These are phyloP conservation scores for Blastobotrys arbuscula DNA, from an alignment of 1,139 yeast species.

Conservation along the genomic window DNA sequence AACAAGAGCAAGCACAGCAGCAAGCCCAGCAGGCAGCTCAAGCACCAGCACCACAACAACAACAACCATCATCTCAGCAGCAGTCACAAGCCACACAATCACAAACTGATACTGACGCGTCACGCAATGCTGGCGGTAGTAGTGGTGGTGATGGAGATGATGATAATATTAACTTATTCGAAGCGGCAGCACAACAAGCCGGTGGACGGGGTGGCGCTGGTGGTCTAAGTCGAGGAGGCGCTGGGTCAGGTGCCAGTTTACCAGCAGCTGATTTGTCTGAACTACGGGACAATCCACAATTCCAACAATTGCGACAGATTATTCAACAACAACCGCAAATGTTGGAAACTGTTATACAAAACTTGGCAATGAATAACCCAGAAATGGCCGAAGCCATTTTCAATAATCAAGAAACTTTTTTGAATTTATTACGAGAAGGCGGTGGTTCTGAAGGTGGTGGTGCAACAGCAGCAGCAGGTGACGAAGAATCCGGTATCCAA, in stretches of 20 bases:
- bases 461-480: constrained; percentile 37
- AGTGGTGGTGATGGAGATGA: constrained; percentile 24
- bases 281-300: constrained; percentile 40
- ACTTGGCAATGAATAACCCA: constrained; percentile 78
- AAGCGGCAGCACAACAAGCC: constrained; percentile 29
- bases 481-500: constrained; percentile 21
- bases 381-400: constrained; percentile 73
- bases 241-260: constrained; percentile 23
- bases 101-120: neutral
- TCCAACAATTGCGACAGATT: constrained; percentile 65
- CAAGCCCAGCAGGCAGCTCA: constrained; percentile 17
- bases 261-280: constrained; percentile 27
- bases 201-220: constrained; percentile 21
- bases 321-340: constrained; percentile 85
- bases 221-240: constrained; percentile 22
- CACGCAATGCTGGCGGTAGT: neutral
- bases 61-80: constrained; percentile 9
- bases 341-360: constrained; percentile 77
- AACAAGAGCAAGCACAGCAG: constrained; percentile 23
- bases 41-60: constrained; percentile 25
- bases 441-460: constrained; percentile 37
- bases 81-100: constrained; percentile 17
- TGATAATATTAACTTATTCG: constrained; percentile 34
- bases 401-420: constrained; percentile 80
- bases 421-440: constrained; percentile 54